Percentiles rank a stretch among this genome's conserved stretches.
Conservation (phyloP, 495 filamentous ascomycete species). For the Chaetomidium leptoderma region DNA sequence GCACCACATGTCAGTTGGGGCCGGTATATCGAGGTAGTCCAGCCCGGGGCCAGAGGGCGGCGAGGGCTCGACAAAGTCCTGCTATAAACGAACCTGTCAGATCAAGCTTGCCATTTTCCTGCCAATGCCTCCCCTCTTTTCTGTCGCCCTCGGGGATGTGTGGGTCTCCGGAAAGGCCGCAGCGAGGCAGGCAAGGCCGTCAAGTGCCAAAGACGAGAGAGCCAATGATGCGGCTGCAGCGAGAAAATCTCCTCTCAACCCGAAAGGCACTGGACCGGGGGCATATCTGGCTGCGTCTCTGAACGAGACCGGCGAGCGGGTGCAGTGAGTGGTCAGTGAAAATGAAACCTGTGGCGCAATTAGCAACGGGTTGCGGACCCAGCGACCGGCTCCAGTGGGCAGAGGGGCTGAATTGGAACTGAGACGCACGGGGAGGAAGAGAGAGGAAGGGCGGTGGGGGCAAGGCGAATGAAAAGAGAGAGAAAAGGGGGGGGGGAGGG, state of each 20-base stretch:
- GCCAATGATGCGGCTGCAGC: constrained; percentile 6
- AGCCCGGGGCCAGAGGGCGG: constrained; percentile 45
- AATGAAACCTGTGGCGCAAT: constrained; percentile 19
- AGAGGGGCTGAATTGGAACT: constrained; percentile 4
- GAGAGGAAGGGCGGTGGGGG: constrained; percentile 12
- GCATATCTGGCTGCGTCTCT: constrained; percentile 2
- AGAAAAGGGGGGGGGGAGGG: neutral
- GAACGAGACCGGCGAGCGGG: constrained; percentile 7
- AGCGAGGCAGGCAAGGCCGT: neutral
- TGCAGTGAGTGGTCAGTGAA: constrained; percentile 3
- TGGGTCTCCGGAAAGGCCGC: neutral
- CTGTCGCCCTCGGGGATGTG: constrained; percentile 5
- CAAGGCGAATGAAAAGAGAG: constrained; percentile 13
- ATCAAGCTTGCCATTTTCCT: constrained; percentile 26
- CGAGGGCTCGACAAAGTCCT: constrained; percentile 49
- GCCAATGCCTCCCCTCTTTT: constrained; percentile 24
- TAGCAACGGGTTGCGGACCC: constrained; percentile 16
- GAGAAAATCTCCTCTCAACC: neutral
- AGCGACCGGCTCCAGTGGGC: constrained; percentile 1
- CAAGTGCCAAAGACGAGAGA: neutral
- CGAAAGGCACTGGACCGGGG: neutral
- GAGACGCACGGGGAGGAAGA: constrained; percentile 12
- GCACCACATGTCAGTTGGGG: constrained; percentile 48
- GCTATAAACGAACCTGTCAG: constrained; percentile 31
- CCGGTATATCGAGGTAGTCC: constrained; percentile 46